A percentile compares a stretch with the other conserved stretches of the same genome.
These are phyloP conservation scores for Artemisia annua DNA, from an alignment of 129 eudicot genomes.

Conservation along the genomic window DNA sequence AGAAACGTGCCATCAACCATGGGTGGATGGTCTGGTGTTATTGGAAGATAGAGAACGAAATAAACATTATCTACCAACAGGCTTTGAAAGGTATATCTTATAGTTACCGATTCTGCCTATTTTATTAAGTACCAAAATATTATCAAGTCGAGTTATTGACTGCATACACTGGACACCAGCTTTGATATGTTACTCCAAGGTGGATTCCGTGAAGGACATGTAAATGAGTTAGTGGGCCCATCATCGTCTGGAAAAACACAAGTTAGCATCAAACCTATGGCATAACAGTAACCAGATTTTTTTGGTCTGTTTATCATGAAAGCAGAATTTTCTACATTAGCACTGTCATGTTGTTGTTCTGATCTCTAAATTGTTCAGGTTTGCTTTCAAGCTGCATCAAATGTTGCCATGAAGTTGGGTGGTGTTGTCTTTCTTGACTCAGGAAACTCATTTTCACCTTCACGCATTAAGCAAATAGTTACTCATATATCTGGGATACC, in stretches of 20 bases:
- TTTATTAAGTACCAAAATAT: constrained; percentile 3
- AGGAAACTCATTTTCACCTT: constrained; percentile 81
- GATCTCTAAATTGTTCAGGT: constrained; percentile 35
- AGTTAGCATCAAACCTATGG: constrained; percentile 37
- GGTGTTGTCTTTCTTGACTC: constrained; percentile 62
- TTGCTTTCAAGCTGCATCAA: constrained; percentile 75
- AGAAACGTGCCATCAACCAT: constrained; percentile 58
- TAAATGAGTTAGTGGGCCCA: constrained; percentile 81
- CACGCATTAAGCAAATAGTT: constrained; percentile 53
- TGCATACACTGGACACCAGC: constrained; percentile 41
- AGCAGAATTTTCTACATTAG: too few relatives aligned
- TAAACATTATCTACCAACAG: constrained; percentile 49
- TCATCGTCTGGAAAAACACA: constrained; percentile 93
- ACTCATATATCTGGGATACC: constrained; percentile 44
- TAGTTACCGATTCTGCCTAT: neutral
- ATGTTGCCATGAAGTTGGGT: constrained; percentile 56
- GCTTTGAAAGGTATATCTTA: constrained; percentile 57
- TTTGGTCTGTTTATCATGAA: too few relatives aligned
- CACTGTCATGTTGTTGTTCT: constrained; percentile 1
- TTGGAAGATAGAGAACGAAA: constrained; percentile 59
- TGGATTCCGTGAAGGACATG: constrained; percentile 64
- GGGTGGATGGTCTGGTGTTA: constrained; percentile 66
- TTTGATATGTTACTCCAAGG: constrained; percentile 69
- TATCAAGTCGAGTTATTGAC: constrained; percentile 17
- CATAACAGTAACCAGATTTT: neutral